Evolutionary conservation across 345 rosid genomes (phyloP), one percentile per base, ranked within the genome.

Genomic region (Lagerstroemia speciosa): DNA sequence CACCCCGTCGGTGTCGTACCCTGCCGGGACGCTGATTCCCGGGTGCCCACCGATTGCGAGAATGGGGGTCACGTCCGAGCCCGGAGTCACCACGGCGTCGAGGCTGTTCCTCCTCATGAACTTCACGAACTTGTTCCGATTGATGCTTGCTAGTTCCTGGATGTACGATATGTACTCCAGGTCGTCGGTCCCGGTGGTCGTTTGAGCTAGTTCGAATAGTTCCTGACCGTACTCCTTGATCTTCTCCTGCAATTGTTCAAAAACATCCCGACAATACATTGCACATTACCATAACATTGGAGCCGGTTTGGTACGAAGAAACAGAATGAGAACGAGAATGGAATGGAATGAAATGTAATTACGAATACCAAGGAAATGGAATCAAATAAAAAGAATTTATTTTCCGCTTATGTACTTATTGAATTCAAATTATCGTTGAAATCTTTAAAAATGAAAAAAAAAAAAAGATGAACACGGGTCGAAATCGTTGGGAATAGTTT

Each of bases 1-100:
- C 78, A 58, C 69, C 26, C 81, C 75, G 3, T 64, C 40, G 38
- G 40, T 36, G 20, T 50, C 67, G 22, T 74, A 71, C 15, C 81
- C 73, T 24, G 78, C 73, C 16, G 78, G 78, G 67, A 74, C 81
- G 14, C 71, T 52, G 26, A 78, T 72, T 2, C 62, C 81, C 3
- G 75, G 81, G 72, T 68, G 75, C 24, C 81, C 78, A 24, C 66
- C 78, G 41, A 71, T 38, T n/a, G 78, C 81, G 52, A 19, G 57
- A 12, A 74, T 55, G 8, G 75, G 7, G n/a, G 69, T 31, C n/a
- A 68, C 69, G 24, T 20, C 50, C 3, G 64, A 20, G 14, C 76
- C 75, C 6, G 53, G 37, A n/a, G 75, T 64, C 46, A 74, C 75
- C 73, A 74, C 41, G 3, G 76, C 78, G 31, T 78, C 78, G 62